These are phyloP conservation scores for Hemisphaericaspora xylanilytica DNA, from an alignment of 1,139 yeast species.

Conservation along the genomic window DNA sequence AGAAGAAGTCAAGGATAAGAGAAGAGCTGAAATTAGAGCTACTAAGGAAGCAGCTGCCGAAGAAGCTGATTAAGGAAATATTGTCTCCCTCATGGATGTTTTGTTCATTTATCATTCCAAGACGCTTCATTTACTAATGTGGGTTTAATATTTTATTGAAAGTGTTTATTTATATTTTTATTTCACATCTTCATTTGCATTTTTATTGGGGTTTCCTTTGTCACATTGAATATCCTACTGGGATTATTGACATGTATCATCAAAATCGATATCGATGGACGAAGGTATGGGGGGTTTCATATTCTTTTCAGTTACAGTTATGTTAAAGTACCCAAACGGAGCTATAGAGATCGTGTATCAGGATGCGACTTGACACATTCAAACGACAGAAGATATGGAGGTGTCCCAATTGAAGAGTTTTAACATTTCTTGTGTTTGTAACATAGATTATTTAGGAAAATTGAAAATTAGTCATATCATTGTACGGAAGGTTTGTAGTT, in stretches of 20 bases:
- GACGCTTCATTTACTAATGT: not conserved
- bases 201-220: not conserved
- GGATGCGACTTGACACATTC: not conserved
- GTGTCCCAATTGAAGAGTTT: not conserved
- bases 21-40: conserved; percentile 20
- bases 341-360: not conserved
- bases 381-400: not conserved
- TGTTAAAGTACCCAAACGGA: not conserved
- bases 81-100: not conserved
- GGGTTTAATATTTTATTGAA: not conserved
- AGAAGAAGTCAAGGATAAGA: conserved; percentile 51
- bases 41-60: conserved; percentile 2
- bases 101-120: not conserved
- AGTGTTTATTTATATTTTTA: not conserved
- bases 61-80: not conserved
- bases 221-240: not conserved
- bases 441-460: conserved; percentile 6
- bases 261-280: not conserved
- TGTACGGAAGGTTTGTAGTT: no score
- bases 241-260: no score
- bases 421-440: conserved; percentile 4
- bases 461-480: not conserved
- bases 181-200: not conserved
- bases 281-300: not conserved
- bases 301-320: conserved; percentile 1